These are phyloP conservation scores for Tolypocladium guangdongense DNA, from an alignment of 2,329 filamentous ascomycete species.

Conservation along the genomic window DNA sequence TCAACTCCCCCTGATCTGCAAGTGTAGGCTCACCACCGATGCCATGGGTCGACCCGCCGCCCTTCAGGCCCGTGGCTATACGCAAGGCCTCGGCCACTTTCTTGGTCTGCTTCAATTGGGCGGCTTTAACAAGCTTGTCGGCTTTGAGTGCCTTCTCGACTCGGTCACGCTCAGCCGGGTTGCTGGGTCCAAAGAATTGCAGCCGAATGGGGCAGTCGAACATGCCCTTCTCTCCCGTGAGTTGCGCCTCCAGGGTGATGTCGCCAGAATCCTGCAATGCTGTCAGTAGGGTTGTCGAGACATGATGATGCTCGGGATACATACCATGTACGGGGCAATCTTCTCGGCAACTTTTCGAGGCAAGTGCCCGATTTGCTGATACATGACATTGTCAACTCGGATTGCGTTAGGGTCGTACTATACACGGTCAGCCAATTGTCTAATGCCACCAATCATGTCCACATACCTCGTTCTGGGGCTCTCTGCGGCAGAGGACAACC, in stretches of 20 bases:
- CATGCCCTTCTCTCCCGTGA: conserved; percentile 53
- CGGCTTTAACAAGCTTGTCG: conserved; percentile 51
- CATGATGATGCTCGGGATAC: conserved; percentile 6
- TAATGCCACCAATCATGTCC: neutral
- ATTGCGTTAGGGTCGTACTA: conserved; percentile 67
- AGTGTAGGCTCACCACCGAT: conserved; percentile 14
- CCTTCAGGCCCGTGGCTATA: conserved; percentile 28
- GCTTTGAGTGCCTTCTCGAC: conserved; percentile 53
- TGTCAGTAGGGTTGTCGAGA: neutral
- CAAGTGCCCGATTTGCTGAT: conserved; percentile 68
- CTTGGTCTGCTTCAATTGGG: conserved; percentile 43
- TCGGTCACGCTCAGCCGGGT: conserved; percentile 36
- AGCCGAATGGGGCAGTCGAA: conserved; percentile 67
- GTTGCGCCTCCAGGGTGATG: conserved; percentile 55
- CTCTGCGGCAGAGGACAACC: conserved; percentile 49
- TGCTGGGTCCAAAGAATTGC: conserved; percentile 56
- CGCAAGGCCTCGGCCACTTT: conserved; percentile 42
- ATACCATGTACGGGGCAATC: conserved; percentile 60
- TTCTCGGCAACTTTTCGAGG: conserved; percentile 57
- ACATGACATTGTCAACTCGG: conserved; percentile 64
- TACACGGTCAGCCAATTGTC: neutral
- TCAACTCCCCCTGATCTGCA: conserved; percentile 26
- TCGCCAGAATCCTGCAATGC: conserved; percentile 38
- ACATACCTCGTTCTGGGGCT: conserved; percentile 49
- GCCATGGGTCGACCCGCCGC: conserved; percentile 26